Conservation (phyloP, 768 basidiomycete species). For the Hirschioporus abietinus region DNA sequence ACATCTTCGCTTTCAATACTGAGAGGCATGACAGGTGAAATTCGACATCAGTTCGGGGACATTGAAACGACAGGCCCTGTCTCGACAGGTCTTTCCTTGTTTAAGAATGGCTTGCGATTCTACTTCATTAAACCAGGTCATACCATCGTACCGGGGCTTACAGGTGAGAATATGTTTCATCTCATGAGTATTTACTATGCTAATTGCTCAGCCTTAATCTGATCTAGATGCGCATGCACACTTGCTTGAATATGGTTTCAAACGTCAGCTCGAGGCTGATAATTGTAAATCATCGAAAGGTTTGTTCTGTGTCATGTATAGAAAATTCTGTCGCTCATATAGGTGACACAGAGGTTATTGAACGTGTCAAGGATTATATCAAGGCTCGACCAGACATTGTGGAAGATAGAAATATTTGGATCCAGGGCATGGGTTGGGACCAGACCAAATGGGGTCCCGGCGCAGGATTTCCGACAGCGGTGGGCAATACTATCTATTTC, state of each 20-base stretch:
- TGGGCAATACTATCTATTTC: conserved; percentile 25
- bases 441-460: conserved; percentile 69
- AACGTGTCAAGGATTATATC: conserved; percentile 55
- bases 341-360: conserved; percentile 49
- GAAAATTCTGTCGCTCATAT: not conserved
- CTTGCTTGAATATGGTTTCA: conserved; percentile 67
- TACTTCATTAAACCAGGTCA: conserved; percentile 27
- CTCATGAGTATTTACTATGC: not conserved
- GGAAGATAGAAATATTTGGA: conserved; percentile 56
- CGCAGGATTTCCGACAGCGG: conserved; percentile 66
- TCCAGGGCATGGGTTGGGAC: conserved; percentile 91
- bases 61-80: conserved; percentile 14
- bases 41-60: conserved; percentile 12
- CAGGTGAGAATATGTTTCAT: conserved; percentile 38
- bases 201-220: not conserved
- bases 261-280: conserved; percentile 58
- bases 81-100: conserved; percentile 10
- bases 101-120: conserved; percentile 19
- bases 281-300: conserved; percentile 55
- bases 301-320: conserved; percentile 19
- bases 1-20: not conserved
- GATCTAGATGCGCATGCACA: conserved; percentile 74
- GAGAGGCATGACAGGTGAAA: conserved; percentile 2
- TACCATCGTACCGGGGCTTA: conserved; percentile 66
- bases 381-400: conserved; percentile 48